Conservation (phyloP, 805 yeast genomes). For the Candida schatavii region DNA sequence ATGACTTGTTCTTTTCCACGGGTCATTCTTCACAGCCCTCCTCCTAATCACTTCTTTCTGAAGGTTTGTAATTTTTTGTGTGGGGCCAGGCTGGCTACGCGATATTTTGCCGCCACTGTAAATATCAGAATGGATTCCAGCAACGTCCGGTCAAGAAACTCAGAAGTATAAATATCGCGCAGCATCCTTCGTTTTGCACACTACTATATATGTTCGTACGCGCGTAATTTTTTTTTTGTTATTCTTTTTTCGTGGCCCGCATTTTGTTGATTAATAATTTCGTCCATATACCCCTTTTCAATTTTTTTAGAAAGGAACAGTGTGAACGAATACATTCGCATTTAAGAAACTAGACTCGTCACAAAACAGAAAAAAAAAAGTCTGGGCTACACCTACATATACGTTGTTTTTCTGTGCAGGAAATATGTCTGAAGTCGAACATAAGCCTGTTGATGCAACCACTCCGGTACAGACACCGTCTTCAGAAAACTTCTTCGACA, state of each 20-base stretch:
- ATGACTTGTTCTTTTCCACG: neutral
- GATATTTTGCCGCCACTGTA: conserved; percentile 7
- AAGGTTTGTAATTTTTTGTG: too few species aligned
- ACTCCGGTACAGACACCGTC: conserved; percentile 41
- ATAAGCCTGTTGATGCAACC: conserved; percentile 22
- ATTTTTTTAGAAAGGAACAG: neutral
- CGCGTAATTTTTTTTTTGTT: conserved; percentile 8
- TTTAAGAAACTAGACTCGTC: conserved; percentile 1
- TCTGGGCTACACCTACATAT: neutral
- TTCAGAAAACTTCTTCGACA: conserved; percentile 26
- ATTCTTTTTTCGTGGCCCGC: conserved; percentile 5
- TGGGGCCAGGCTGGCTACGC: conserved; percentile 3
- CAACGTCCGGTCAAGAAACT: conserved; percentile 3
- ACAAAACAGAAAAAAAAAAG: neutral
- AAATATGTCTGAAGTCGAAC: conserved; percentile 25
- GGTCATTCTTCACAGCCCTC: neutral
- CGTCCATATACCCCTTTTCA: neutral
- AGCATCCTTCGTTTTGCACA: conserved; percentile 6
- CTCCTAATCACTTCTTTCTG: too few species aligned
- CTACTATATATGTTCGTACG: conserved; percentile 5
- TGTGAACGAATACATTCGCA: conserved; percentile 1
- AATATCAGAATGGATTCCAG: conserved; percentile 6
- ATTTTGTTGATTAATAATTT: neutral
- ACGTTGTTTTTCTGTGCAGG: conserved; percentile 6
- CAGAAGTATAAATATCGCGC: conserved; percentile 6